Evolutionary conservation across 345 rosid species (phyloP).

Genomic region (Arabis hirsuta): DNA sequence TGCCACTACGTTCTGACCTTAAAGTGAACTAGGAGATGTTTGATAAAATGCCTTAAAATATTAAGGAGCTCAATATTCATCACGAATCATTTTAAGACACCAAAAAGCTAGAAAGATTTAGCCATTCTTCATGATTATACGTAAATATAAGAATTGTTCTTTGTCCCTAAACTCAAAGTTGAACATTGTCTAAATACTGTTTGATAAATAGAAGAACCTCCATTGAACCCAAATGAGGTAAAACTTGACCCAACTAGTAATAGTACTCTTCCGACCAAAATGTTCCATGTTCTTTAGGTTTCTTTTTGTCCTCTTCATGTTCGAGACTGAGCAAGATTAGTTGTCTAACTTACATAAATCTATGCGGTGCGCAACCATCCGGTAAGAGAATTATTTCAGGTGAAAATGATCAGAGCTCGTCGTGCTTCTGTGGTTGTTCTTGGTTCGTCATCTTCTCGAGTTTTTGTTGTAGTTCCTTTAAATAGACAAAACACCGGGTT

Average conservation of each 20-base stretch:
- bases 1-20: background rate
- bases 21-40: constrained; percentile 10
- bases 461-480: constrained; percentile 75
- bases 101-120: background rate
- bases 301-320: constrained; percentile 19
- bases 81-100: background rate
- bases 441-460: constrained; percentile 66
- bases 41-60: background rate
- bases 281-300: constrained; percentile 11
- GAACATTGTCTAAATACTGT: constrained; percentile 19
- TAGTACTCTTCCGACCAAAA: constrained; percentile 40
- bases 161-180: constrained; percentile 22
- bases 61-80: background rate
- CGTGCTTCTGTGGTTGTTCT: constrained; percentile 65
- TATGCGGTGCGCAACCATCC: constrained; percentile 23
- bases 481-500: constrained; percentile 5
- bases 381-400: constrained; percentile 28
- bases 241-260: constrained; percentile 11
- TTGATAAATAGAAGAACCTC: constrained; percentile 28
- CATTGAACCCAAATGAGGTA: constrained; percentile 4
- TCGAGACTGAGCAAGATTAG: constrained; percentile 32
- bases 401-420: constrained; percentile 62
- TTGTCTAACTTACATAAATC: constrained; percentile 30
- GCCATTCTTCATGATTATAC: constrained; percentile 3
- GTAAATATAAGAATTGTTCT: constrained; percentile 8